phyloP scores from a whole-genome alignment of 1,284 basidiomycete species.

The Sphagnurus paluster region DNA sequence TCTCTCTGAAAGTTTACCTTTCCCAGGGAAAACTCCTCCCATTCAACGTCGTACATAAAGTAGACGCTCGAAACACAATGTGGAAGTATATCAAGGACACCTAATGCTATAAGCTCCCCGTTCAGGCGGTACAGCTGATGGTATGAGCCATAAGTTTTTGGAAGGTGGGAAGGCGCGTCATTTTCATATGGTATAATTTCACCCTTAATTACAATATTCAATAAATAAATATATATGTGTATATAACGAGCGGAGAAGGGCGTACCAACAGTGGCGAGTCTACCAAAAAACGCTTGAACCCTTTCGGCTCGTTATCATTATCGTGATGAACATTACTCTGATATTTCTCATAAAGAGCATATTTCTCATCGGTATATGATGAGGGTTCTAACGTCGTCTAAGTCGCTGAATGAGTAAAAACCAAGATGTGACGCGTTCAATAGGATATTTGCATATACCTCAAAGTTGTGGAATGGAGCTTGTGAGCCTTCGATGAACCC shows the following conservation, averaged over 20 bases:
- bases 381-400: conserved; percentile 78
- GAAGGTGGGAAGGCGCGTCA: conserved; percentile 54
- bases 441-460: conserved; percentile 45
- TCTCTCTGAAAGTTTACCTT: conserved; percentile 53
- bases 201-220: too few species aligned
- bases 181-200: conserved; percentile 60
- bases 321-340: conserved; percentile 81
- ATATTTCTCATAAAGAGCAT: conserved; percentile 72
- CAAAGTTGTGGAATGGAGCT: conserved; percentile 40
- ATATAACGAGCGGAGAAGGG: too few species aligned
- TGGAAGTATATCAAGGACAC: conserved; percentile 91
- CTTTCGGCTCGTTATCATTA: conserved; percentile 46
- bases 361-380: conserved; percentile 80
- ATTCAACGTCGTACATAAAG: conserved; percentile 88
- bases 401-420: too few species aligned
- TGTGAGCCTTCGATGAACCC: conserved; percentile 20
- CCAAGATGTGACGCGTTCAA: background rate
- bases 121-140: conserved; percentile 87
- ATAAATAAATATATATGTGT: too few species aligned
- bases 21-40: conserved; percentile 78
- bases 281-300: conserved; percentile 79
- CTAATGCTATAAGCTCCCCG: conserved; percentile 81
- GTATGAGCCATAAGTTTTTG: conserved; percentile 78
- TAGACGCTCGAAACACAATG: conserved; percentile 93
- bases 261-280: conserved; percentile 73